Conservation (phyloP, 768 basidiomycete species). For the Hygrophoropsis aurantiaca region DNA sequence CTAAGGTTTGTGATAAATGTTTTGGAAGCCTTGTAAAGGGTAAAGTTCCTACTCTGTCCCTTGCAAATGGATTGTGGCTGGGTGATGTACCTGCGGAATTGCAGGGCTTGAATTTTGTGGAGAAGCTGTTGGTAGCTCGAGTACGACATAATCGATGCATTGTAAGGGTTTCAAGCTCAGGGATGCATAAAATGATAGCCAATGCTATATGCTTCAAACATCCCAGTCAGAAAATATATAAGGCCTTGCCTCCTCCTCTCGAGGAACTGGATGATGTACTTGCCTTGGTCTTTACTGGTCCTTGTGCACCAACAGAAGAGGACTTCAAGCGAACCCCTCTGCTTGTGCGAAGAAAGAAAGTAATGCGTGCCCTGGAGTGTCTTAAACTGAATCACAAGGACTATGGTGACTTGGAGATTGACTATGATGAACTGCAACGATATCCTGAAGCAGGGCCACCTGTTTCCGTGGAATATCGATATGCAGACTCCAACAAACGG, state of each 20-base stretch:
- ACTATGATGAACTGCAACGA: conserved; percentile 18
- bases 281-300: conserved; percentile 32
- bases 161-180: conserved; percentile 25
- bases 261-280: conserved; percentile 31
- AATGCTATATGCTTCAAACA: conserved; percentile 33
- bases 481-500: conserved; percentile 21
- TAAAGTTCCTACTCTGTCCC: conserved; percentile 19
- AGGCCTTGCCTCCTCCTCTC: conserved; percentile 29
- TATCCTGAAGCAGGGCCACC: conserved; percentile 24
- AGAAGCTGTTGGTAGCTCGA: conserved; percentile 28
- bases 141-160: conserved; percentile 30
- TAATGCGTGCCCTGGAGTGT: conserved; percentile 38
- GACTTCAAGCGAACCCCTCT: no score
- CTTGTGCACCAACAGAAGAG: no score
- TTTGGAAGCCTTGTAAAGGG: no score
- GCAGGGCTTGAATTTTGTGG: conserved; percentile 24
- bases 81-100: conserved; percentile 32
- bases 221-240: no score
- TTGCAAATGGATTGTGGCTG: conserved; percentile 38
- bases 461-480: conserved; percentile 18
- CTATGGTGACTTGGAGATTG: conserved; percentile 31
- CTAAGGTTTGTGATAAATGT: no score
- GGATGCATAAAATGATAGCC: conserved; percentile 31
- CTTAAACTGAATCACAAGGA: conserved; percentile 32
- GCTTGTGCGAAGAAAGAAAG: no score